Evolutionary conservation across 2,329 filamentous ascomycete genomes (phyloP).

Genomic region (Malbranchea cinnamomea): DNA sequence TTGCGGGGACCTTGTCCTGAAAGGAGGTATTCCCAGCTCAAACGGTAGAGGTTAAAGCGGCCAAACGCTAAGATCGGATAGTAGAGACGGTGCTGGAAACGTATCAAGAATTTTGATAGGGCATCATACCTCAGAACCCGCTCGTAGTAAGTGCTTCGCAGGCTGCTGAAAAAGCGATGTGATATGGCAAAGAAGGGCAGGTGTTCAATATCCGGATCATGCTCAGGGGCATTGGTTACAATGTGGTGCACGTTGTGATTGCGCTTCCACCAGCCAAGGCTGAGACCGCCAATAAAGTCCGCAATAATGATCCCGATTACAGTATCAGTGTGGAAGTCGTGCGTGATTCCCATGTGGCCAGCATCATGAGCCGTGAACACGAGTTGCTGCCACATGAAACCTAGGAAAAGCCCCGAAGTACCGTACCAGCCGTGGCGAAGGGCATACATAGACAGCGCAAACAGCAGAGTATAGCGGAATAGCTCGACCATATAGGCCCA

Average conservation of each 20-base stretch:
- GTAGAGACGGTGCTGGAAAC: constrained; percentile 68
- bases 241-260: constrained; percentile 96
- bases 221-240: constrained; percentile 86
- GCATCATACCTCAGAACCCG: constrained; percentile 64
- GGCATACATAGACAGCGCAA: constrained; percentile 44
- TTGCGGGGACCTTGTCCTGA: constrained; percentile 52
- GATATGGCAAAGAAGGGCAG: constrained; percentile 80
- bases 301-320: constrained; percentile 81
- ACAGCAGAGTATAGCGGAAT: constrained; percentile 55
- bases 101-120: constrained; percentile 53
- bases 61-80: constrained; percentile 69
- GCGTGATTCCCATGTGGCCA: constrained; percentile 94
- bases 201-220: constrained; percentile 89
- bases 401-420: constrained; percentile 58
- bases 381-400: constrained; percentile 83
- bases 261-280: constrained; percentile 91
- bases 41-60: constrained; percentile 72
- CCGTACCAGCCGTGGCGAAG: constrained; percentile 52
- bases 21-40: constrained; percentile 67
- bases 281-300: constrained; percentile 77
- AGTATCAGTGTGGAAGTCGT: constrained; percentile 69
- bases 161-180: constrained; percentile 58
- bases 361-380: constrained; percentile 91
- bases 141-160: constrained; percentile 73
- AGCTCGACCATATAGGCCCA: constrained; percentile 61